Base-by-base conservation (phyloP, 108 stramenopile species). In the Stephanodiscus triporus region DNA sequence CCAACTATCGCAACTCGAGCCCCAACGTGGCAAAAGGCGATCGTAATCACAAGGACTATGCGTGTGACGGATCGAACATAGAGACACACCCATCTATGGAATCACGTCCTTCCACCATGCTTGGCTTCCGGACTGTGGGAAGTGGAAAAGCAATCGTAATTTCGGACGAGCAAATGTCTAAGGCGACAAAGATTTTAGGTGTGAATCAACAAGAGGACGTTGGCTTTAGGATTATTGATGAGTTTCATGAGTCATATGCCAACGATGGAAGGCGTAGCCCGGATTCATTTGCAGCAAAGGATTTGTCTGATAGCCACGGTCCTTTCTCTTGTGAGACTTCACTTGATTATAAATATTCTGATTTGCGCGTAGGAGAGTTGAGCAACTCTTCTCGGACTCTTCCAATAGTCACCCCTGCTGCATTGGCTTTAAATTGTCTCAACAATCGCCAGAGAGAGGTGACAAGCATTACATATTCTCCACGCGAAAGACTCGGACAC, bases 41-140 rank as follows among this genome's bases (percentile, higher is more conserved):
- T 11, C 4, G 9, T 1, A 40, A 40, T 9, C 1, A 11, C 40
- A 1, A 40, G 2, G n/a, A n/a, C 17, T 23, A 32, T 23, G 29
- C 27, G 19, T 19, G 30, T 60, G 59, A 34, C n/a, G 27, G 54
- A 13, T n/a, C 54, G 11, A 55, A n/a, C 16, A 24, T 13, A 29
- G 26, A 6, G 9, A 55, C 11, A 24, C 27, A 27, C 8, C 54
- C 54, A 24, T 55, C 27, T 29, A 8, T 47, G 23, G 19, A 5
- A 8, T 22, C 42, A 19, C 37, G 37, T 23, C 40, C 40, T 13
- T 45, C 40, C 11, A 7, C 10, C 7, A 64, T 32, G 40, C 14
- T 9, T 9, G 63, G 38, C 17, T 87, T 87, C 68, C 78, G 71
- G 59, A 87, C 75, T 56, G 84, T 84, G 24, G 84, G 87, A 49